phyloP scores from a whole-genome alignment of 768 basidiomycete species.

The Amylocystis lapponica region DNA sequence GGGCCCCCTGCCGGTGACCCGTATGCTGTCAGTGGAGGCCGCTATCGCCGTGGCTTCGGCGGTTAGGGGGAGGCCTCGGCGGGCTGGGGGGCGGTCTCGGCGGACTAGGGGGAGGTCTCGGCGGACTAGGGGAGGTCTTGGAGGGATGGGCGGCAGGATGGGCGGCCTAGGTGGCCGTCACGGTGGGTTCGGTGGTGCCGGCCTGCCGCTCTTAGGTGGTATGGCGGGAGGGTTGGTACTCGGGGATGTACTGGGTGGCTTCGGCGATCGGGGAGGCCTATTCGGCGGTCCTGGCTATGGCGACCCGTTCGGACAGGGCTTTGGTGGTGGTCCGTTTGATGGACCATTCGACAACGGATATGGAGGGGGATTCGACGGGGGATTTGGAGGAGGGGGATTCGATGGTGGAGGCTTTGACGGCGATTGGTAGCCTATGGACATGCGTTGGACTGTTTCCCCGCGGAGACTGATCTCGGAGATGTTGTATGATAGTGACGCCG shows the following conservation, averaged over 20 bases:
- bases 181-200: constrained; percentile 11
- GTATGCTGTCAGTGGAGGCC: constrained; percentile 1
- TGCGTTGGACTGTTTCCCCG: no score
- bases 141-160: background rate
- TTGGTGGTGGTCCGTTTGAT: constrained; percentile 16
- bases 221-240: constrained; percentile 30
- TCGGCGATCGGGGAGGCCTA: no score
- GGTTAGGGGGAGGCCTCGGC: background rate
- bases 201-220: constrained; percentile 26
- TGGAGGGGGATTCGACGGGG: constrained; percentile 30
- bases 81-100: background rate
- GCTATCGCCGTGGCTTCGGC: background rate
- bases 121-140: constrained; percentile 10
- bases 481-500: no score
- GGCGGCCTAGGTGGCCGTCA: constrained; percentile 2
- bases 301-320: constrained; percentile 10
- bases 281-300: constrained; percentile 7
- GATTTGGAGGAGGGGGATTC: constrained; percentile 16
- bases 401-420: constrained; percentile 18
- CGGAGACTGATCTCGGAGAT: no score
- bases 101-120: constrained; percentile 4
- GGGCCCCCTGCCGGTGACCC: constrained; percentile 18
- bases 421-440: no score
- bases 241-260: constrained; percentile 16
- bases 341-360: constrained; percentile 1